A percentile compares a stretch with the other conserved stretches of the same genome.
Evolutionary conservation across 2,329 filamentous ascomycete species (phyloP).

Genomic region (Diaporthe sp.): DNA sequence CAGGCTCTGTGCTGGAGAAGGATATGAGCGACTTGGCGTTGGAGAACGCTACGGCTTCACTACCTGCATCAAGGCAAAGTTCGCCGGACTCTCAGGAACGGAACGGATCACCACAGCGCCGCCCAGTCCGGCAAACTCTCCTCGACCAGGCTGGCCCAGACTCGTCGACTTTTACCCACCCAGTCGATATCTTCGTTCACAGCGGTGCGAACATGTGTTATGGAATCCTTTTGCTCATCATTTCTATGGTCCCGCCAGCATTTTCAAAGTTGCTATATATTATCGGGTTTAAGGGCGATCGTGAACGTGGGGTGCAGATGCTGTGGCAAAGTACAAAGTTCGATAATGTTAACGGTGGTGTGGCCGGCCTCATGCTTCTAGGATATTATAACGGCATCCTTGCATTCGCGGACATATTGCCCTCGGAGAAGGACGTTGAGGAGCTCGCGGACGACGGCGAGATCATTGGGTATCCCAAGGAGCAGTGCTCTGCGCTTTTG

Average conservation of each 20-base stretch:
- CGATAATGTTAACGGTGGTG: constrained; percentile 90
- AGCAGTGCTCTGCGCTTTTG: constrained; percentile 76
- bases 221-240: constrained; percentile 84
- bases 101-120: constrained; percentile 38
- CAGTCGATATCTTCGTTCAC: constrained; percentile 89
- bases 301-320: constrained; percentile 83
- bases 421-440: constrained; percentile 67
- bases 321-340: constrained; percentile 92
- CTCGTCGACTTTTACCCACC: constrained; percentile 76
- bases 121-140: constrained; percentile 50
- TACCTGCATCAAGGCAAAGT: constrained; percentile 31
- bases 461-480: constrained; percentile 78
- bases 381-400: constrained; percentile 91
- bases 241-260: constrained; percentile 93
- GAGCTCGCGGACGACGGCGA: constrained; percentile 63
- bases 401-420: constrained; percentile 89
- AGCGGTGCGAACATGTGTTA: constrained; percentile 92
- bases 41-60: constrained; percentile 1
- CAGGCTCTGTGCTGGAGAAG: constrained; percentile 37
- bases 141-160: constrained; percentile 59
- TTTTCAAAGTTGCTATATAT: constrained; percentile 90
- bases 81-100: constrained; percentile 29
- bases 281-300: constrained; percentile 91
- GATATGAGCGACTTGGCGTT: constrained; percentile 28
- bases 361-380: constrained; percentile 84